Percentiles rank a stretch among this genome's conserved stretches.
These are phyloP conservation scores for Silene coronaria DNA, from an alignment of 179 eudicot species.

Conservation along the genomic window DNA sequence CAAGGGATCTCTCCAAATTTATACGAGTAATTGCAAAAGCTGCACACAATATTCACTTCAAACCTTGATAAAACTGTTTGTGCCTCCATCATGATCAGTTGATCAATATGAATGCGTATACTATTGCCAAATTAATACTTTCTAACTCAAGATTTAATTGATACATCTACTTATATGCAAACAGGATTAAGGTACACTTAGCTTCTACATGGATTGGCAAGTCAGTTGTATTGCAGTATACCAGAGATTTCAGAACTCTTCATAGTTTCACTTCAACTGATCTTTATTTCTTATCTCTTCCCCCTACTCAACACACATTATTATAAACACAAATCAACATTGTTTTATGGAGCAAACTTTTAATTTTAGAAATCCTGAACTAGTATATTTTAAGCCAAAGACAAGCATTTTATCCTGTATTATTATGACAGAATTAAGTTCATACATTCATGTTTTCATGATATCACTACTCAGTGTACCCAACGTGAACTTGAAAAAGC, in stretches of 20 bases:
- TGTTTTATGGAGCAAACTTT: no score
- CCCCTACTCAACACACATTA: no score
- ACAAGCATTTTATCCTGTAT: no score
- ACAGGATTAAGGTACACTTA: neutral
- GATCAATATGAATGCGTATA: constrained; percentile 27
- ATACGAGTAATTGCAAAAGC: neutral
- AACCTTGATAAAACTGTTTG: constrained; percentile 71
- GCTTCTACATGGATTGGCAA: neutral
- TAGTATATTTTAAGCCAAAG: no score
- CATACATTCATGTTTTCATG: neutral
- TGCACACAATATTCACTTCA: neutral
- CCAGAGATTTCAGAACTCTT: neutral
- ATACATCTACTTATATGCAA: neutral
- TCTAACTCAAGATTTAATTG: neutral
- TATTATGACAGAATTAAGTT: no score
- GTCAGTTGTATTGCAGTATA: neutral
- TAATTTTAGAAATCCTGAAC: no score
- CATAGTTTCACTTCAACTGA: no score
- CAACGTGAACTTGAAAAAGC: neutral
- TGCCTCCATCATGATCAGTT: constrained; percentile 70
- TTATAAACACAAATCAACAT: no score
- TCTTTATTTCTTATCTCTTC: no score
- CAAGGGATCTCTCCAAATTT: no score
- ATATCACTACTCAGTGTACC: neutral
- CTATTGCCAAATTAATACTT: neutral